These are phyloP conservation scores for Abelmoschus esculentus DNA, from an alignment of 345 rosid species.

Conservation along the genomic window DNA sequence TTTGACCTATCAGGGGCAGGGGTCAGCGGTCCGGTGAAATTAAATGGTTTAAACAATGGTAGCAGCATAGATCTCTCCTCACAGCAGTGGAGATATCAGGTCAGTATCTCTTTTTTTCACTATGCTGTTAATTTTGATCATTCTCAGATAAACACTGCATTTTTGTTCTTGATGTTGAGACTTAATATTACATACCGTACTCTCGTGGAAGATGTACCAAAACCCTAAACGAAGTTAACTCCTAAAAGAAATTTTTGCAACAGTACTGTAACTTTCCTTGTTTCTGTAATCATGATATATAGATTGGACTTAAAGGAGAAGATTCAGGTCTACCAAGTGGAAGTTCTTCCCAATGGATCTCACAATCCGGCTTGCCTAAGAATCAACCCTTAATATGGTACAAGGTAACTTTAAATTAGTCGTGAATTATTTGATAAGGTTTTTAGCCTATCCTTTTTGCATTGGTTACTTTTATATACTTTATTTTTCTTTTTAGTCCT, in stretches of 20 bases:
- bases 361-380: constrained; percentile 60
- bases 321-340: constrained; percentile 53
- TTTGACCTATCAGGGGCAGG: constrained; percentile 77
- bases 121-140: background rate
- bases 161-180: too few relatives aligned
- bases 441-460: background rate
- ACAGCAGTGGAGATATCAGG: constrained; percentile 90
- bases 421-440: background rate
- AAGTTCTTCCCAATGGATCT: constrained; percentile 65
- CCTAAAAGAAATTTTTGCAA: background rate
- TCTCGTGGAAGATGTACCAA: background rate
- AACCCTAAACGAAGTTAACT: background rate
- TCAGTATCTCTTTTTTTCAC: constrained; percentile 13
- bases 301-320: constrained; percentile 94
- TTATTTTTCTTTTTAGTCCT: background rate
- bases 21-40: constrained; percentile 77
- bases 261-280: background rate
- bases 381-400: constrained; percentile 84
- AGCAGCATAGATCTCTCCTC: constrained; percentile 53
- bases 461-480: background rate
- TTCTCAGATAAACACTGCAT: background rate
- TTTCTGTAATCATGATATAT: constrained; percentile 10
- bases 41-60: constrained; percentile 50
- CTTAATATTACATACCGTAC: too few relatives aligned
- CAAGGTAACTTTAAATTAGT: constrained; percentile 47